These are phyloP conservation scores for Chrysosporium keratinophilum DNA, from an alignment of 2,329 filamentous ascomycete species.

Conservation along the genomic window DNA sequence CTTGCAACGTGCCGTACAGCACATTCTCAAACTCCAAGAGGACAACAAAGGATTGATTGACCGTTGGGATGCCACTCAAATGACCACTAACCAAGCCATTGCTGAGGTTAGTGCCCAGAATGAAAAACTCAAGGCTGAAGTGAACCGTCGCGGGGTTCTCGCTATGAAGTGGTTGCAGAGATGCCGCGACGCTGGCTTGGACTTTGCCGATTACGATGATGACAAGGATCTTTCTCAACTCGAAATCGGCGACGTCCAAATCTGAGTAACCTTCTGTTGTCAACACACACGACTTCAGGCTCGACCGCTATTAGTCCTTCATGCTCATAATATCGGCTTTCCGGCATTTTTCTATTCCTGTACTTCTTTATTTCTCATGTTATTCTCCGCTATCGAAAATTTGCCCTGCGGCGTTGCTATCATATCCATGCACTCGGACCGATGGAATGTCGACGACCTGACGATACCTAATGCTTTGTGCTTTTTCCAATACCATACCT, in stretches of 20 bases:
- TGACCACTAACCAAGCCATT: constrained; percentile 37
- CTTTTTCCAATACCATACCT: background rate
- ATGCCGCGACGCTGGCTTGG: constrained; percentile 38
- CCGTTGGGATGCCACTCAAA: constrained; percentile 35
- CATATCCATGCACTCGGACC: background rate
- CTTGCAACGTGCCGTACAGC: constrained; percentile 80
- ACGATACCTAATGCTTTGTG: constrained; percentile 4
- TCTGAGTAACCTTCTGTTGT: constrained; percentile 23
- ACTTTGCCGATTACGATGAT: constrained; percentile 41
- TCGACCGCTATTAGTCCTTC: background rate
- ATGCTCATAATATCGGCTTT: too few species aligned
- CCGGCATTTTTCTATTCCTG: background rate
- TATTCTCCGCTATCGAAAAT: background rate
- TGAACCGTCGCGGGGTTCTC: constrained; percentile 73
- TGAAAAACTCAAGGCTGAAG: constrained; percentile 87
- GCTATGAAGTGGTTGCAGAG: constrained; percentile 39
- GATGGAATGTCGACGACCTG: constrained; percentile 2
- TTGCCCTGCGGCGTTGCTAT: background rate
- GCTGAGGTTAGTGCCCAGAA: constrained; percentile 91
- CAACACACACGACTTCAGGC: constrained; percentile 22
- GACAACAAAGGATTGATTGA: constrained; percentile 36
- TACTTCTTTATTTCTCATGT: background rate
- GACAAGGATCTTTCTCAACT: constrained; percentile 31
- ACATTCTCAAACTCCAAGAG: constrained; percentile 69
- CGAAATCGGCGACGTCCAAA: constrained; percentile 18